These are phyloP conservation scores for Podaxis sp. DNA, from an alignment of 768 basidiomycete genomes.

Conservation along the genomic window DNA sequence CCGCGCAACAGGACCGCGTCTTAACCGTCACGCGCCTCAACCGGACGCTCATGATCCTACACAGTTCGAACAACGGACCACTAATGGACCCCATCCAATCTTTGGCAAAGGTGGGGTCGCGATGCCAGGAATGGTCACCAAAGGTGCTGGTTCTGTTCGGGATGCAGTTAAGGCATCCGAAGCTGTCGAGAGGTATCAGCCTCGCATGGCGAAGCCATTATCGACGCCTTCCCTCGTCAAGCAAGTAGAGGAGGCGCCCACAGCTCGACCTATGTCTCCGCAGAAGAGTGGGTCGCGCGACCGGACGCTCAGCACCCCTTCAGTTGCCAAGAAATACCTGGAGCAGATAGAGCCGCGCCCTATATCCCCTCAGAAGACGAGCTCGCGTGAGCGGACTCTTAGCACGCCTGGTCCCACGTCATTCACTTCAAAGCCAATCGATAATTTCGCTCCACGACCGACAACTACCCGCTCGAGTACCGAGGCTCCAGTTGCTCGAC, in stretches of 20 bases:
- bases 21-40: constrained; percentile 74
- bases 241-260: neutral
- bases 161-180: constrained; percentile 17
- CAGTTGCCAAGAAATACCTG: constrained; percentile 21
- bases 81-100: constrained; percentile 65
- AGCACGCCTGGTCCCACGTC: constrained; percentile 41
- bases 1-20: constrained; percentile 68
- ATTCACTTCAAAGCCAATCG: constrained; percentile 6
- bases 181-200: constrained; percentile 18
- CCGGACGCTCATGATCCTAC: constrained; percentile 63
- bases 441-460: neutral
- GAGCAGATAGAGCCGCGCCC: constrained; percentile 39
- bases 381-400: constrained; percentile 47
- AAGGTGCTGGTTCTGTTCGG: constrained; percentile 12
- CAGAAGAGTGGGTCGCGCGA: constrained; percentile 16
- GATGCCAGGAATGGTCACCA: constrained; percentile 65
- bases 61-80: constrained; percentile 62
- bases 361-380: constrained; percentile 38
- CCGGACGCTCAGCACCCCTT: constrained; percentile 10
- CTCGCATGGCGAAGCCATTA: constrained; percentile 14
- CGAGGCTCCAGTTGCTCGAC: neutral
- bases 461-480: neutral
- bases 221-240: constrained; percentile 6
- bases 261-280: constrained; percentile 16
- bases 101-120: constrained; percentile 77